Base-by-base conservation (phyloP, 2,329 filamentous ascomycete genomes). In the Pleurostoma richardsiae region DNA sequence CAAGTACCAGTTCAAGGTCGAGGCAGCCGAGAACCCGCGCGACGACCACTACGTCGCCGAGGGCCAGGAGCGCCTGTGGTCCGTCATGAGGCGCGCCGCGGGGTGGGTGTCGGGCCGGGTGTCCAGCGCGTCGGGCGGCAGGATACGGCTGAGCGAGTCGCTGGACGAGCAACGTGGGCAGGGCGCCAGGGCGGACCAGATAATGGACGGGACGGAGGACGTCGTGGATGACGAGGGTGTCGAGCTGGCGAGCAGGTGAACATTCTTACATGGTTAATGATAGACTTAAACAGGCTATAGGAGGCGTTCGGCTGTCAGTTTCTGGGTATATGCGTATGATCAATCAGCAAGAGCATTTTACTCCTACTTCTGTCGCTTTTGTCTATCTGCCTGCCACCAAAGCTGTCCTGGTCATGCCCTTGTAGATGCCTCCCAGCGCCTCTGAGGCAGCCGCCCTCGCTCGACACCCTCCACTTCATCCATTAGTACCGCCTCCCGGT, bases 1-100 rank as follows among this genome's bases (percentile, higher is more conserved):
- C 47, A 95, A 94, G 64, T 97, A 95, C 60, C 92, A 99, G 66
- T 96, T 97, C 79, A 95, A 94, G 71, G 89, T 88, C 1, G 94
- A 99, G 65, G 88, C 88, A 6, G 82, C 86, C 39, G 90, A 94
- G 66, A 84, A 88, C 56, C 81, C 80, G 4, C 77, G 79, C 49
- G 76, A 82, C 30, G 80, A 85, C 48, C 70, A 76, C 40, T 66
- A 71, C 29, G 65, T 80, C 45, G 65, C 73, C 31, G 77, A 81
- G 49, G 69, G 73, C 4, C 80, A 89, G 59, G 86, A 88, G 58
- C 72, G 72, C 52, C 62, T 90, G 1, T 90, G 86, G 85, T 68
- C 61, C 5, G 52, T 77, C 5, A 71, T 88, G 39, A 72, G 69
- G 46, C 66, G 62, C 10, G 69, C 73, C 1, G 80, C 74, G 0